Base-by-base conservation (phyloP, 306 rosid species). In the Oxytropis ochrocephala region DNA sequence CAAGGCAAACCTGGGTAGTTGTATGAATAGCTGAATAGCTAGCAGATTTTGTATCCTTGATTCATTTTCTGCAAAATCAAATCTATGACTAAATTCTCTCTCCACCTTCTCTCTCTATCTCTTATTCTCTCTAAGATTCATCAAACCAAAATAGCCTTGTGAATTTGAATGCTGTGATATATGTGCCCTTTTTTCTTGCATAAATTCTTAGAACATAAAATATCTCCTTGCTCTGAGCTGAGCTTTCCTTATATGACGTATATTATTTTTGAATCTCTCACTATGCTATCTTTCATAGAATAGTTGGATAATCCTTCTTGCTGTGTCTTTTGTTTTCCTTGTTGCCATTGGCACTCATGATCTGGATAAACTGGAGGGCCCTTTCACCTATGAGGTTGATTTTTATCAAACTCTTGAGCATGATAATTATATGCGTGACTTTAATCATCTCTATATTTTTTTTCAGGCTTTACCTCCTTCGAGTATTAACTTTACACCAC, bases 381-480 rank as follows among this genome's bases (percentile, higher is more conserved):
- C n/a, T n/a, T n/a, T n/a, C n/a, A n/a, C n/a, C n/a, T n/a, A n/a
- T n/a, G n/a, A n/a, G n/a, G n/a, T n/a, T n/a, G n/a, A n/a, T n/a
- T 85, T 67, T 76, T 70, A 18, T 46, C 53, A 21, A 50, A 59
- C 19, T 59, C 12, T 75, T 17, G 63, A 39, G 21, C 41, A 32
- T 63, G 13, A 61, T 59, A 59, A 8, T 49, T 59, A 35, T 59
- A 60, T 43, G 51, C 53, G 12, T 42, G 54, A 73, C 77, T 52
- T 58, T 74, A 66, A 7, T 59, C 32, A 11, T 66, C 24, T 79
- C 9, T 56, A 29, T 73, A n/a, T n/a, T 74, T 82, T 62, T 44
- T 76, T 71, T 85, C 91, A 93, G 98, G 97, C 97, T 67, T 82
- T 90, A 78, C 85, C 90, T 9, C 97, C 98, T 67, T 69, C 91